Conservation (phyloP, 73 alveolate genomes). For the Paramecium tetraurelia region DNA sequence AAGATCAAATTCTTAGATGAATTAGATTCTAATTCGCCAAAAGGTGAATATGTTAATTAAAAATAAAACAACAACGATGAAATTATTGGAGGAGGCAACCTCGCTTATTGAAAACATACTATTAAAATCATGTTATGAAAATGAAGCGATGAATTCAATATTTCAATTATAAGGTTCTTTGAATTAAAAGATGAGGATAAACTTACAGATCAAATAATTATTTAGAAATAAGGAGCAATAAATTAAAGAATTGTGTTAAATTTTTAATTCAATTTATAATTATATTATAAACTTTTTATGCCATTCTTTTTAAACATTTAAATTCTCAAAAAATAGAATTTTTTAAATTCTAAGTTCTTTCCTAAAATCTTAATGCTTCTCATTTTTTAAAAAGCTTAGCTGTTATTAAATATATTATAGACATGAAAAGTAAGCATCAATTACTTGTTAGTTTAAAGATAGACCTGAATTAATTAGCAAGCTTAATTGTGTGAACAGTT, state of each 20-base stretch:
- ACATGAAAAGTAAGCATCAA: too few species aligned
- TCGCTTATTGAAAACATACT: slow-evolving; percentile 64
- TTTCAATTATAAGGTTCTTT: background rate
- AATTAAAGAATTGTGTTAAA: background rate
- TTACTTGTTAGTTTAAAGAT: too few species aligned
- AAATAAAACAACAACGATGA: background rate
- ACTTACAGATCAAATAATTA: background rate
- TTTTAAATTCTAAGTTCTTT: too few species aligned
- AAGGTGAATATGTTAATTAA: background rate
- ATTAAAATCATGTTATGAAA: slow-evolving; percentile 18
- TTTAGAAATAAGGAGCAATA: background rate
- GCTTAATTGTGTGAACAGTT: too few species aligned
- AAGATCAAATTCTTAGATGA: slow-evolving; percentile 46
- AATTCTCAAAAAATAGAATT: too few species aligned
- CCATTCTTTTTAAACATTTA: background rate
- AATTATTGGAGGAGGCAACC: slow-evolving; percentile 35
- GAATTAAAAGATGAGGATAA: slow-evolving; percentile 18
- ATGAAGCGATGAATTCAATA: background rate
- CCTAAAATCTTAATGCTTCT: too few species aligned
- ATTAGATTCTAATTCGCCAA: slow-evolving; percentile 18
- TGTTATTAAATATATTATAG: too few species aligned
- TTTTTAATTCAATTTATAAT: background rate
- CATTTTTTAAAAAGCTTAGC: too few species aligned
- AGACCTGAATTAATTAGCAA: too few species aligned
- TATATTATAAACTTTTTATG: too few species aligned